A percentile compares a stretch with the other conserved stretches of the same genome.
phyloP scores from a whole-genome alignment of 257 asterid species.

The Rubia yunnanensis region DNA sequence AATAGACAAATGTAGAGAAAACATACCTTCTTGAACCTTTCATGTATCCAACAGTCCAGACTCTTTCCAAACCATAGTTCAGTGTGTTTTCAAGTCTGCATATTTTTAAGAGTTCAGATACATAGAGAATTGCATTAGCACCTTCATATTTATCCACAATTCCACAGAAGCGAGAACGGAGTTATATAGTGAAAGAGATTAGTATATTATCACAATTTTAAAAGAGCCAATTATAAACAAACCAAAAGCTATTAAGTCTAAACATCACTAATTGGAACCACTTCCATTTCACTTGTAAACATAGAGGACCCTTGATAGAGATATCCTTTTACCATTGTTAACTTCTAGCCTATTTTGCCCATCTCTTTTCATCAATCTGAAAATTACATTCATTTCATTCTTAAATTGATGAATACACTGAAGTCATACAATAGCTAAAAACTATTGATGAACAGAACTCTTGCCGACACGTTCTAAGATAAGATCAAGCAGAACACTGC shows the following conservation, averaged over 20 bases:
- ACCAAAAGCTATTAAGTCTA: not conserved
- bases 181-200: not conserved
- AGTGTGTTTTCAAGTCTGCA: slow-evolving; percentile 91
- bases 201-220: not conserved
- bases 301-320: not conserved
- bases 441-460: not conserved
- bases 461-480: too few species aligned
- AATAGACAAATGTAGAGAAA: slow-evolving; percentile 8
- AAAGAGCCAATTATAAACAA: not conserved
- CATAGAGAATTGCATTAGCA: not conserved
- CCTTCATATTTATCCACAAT: not conserved
- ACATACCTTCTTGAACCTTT: slow-evolving; percentile 88
- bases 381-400: not conserved
- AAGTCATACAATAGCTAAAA: not conserved
- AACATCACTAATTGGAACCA: not conserved
- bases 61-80: slow-evolving; percentile 98
- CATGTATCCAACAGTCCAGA: slow-evolving; percentile 92
- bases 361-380: not conserved
- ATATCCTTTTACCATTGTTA: not conserved
- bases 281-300: not conserved
- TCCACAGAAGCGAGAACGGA: too few species aligned
- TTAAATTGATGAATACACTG: not conserved
- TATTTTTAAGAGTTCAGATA: slow-evolving; percentile 3
- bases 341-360: not conserved
- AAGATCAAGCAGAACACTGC: not conserved